Evolutionary conservation across 768 basidiomycete species (phyloP).

Genomic region (Glaciozyma martinii): DNA sequence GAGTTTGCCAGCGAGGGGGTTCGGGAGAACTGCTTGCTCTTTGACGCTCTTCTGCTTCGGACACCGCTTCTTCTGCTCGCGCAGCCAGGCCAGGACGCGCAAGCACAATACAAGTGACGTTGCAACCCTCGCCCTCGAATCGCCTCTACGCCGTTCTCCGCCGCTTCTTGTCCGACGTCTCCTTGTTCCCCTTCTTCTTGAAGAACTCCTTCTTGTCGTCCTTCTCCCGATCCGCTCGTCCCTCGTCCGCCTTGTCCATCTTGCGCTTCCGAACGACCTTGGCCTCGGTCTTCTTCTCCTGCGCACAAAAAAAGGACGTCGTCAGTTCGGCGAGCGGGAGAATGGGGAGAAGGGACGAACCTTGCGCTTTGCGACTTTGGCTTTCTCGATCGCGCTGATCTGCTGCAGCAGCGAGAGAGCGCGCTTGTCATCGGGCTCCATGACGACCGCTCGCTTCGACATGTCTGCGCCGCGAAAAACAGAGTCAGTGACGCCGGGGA

Average conservation of each 20-base stretch:
- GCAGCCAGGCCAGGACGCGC: no score
- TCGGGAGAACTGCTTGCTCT: no score
- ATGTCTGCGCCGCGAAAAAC: constrained; percentile 44
- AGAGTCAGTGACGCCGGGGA: background rate
- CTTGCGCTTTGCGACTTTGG: constrained; percentile 65
- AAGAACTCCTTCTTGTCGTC: constrained; percentile 22
- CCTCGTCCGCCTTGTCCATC: constrained; percentile 49
- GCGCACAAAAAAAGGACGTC: no score
- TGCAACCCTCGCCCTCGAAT: no score
- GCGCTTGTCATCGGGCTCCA: constrained; percentile 91
- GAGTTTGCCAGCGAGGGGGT: no score
- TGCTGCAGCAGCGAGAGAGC: constrained; percentile 87
- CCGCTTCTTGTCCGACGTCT: background rate
- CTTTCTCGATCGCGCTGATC: constrained; percentile 81
- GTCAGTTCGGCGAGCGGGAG: no score
- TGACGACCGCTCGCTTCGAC: constrained; percentile 86
- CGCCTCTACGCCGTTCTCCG: background rate
- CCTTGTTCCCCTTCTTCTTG: constrained; percentile 3
- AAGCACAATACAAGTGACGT: no score
- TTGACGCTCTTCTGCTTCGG: no score
- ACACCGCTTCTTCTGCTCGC: no score
- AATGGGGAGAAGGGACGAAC: no score
- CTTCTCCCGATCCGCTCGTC: constrained; percentile 20
- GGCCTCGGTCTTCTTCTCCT: constrained; percentile 75
- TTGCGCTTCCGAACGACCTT: constrained; percentile 59